Evolutionary conservation across 768 basidiomycete genomes (phyloP), one percentile per base, ranked within the genome.

Genomic region (Boletus vinaceobasis): DNA sequence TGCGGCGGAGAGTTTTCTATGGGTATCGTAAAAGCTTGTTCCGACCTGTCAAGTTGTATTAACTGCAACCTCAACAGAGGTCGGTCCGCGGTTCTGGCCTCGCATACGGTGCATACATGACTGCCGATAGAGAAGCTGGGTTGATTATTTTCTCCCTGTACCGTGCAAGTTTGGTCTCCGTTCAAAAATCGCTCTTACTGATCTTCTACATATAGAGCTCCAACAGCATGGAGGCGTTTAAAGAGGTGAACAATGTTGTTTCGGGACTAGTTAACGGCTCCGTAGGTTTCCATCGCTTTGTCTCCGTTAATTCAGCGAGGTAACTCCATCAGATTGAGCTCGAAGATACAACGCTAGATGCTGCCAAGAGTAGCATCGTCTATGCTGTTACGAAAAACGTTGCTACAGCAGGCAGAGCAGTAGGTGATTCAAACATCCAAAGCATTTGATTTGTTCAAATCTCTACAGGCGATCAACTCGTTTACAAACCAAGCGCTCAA

Each of bases 401-500:
- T 21, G 87, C 93, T 19, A 96, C 93, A 4, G 84, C 90, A 29
- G 82, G 83, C n/a, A 82, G 87, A 61, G 96, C 96, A 40, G 95
- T 94, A 71, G 69, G 87, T 73, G 33, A 23, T 43, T 36, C 39
- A 44, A 19, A 15, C 13, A 13, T 35, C 26, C 29, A 23, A 4
- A n/a, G 23, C 44, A 56, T 36, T 54, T 19, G 14, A 60, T 23
- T 49, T 46, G 27, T 40, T 63, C 50, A 64, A 36, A 15, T 40
- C 0, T 50, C 6, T 45, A 4, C 62, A 93, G 92, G 93, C 93
- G 1, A 68, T 82, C 37, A 79, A 82, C 26, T 96, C 93, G 0
- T 98, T 97, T 72, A 76, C 80, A 31, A 95, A 98, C 72, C 92
- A 97, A 75, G 90, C 87, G 0, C 77, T 99, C n/a, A 91, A 90